phyloP scores from a whole-genome alignment of 805 yeast species.

The Suhomyces xylopsoci region DNA sequence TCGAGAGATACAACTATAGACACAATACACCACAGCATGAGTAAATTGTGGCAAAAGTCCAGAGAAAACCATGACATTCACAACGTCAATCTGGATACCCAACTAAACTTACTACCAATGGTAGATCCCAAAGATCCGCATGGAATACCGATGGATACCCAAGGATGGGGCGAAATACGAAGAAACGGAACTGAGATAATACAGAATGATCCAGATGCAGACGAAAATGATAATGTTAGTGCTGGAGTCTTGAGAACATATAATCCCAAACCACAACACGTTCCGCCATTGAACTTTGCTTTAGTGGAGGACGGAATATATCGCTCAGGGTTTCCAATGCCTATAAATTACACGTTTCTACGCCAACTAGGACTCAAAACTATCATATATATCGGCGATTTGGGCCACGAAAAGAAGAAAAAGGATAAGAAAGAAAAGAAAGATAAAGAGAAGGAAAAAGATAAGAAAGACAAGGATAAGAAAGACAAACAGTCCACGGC shows the following conservation, averaged over 20 bases:
- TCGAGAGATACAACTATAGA: not conserved
- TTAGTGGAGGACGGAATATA: constrained; percentile 85
- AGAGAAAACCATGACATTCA: constrained; percentile 5
- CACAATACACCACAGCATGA: not conserved
- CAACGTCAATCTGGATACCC: constrained; percentile 7
- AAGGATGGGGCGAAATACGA: constrained; percentile 1
- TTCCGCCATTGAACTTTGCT: constrained; percentile 91
- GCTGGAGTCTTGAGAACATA: constrained; percentile 1
- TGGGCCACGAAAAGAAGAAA: constrained; percentile 27
- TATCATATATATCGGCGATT: constrained; percentile 78
- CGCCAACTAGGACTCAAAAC: constrained; percentile 68
- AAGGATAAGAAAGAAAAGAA: constrained; percentile 11
- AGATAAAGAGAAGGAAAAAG: constrained; percentile 9
- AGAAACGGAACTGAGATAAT: not conserved
- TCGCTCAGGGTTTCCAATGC: constrained; percentile 92
- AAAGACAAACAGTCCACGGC: constrained; percentile 51
- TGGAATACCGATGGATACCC: not conserved
- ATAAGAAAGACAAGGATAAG: constrained; percentile 13
- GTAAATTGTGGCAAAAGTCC: not conserved
- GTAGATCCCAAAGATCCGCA: constrained; percentile 3
- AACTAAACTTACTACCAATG: constrained; percentile 10
- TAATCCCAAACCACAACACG: constrained; percentile 31
- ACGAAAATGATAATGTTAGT: not conserved
- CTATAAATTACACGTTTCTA: constrained; percentile 77
- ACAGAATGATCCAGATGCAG: not conserved